Evolutionary conservation across 2,329 filamentous ascomycete species (phyloP), one percentile per base, ranked within the genome.

Genomic region (Colletotrichum higginsianum): DNA sequence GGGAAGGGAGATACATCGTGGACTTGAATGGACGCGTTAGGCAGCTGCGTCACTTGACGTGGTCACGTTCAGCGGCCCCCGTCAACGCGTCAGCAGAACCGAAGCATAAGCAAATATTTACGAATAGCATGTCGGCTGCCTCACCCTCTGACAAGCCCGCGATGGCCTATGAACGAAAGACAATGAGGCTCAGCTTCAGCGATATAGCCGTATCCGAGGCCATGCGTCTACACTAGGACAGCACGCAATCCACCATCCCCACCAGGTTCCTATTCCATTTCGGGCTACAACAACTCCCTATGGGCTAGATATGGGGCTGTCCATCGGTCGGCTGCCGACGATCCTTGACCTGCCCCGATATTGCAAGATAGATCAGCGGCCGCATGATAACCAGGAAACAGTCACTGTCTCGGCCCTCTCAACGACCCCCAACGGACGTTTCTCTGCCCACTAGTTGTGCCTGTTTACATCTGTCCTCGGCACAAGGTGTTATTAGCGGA

Each of bases 141-240:
- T 35, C 30, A 8, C 30, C 30, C 8, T 55, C 30, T 57, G 58
- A 26, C 18, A 21, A 56, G 40, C 66, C 50, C 50, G 58, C 50
- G 50, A 63, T 67, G 30, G 30, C 30, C 30, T 15, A 47, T 15
- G 18, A 35, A 11, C 30, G 30, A 35, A 9, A 9, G 30, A 16
- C 35, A 16, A 12, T 42, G 55, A 70, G 67, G 61, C 62, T 66
- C 55, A 47, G 61, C 61, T 35, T 35, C 30, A 35, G 30, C 30
- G 30, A 30, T 47, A 21, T 47, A 60, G 21, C 46, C 55, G 42
- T 26, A 40, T 13, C 23, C 30, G 42, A 57, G 2, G 46, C 23
- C 26, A 47, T 21, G 35, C 18, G 26, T 46, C 61, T 18, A 26
- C 23, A 52, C 49, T 11, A n/a, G 57, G 57, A 12, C 52, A 50